These are phyloP conservation scores for Thelonectria blattea DNA, from an alignment of 2,329 filamentous ascomycete species.

Conservation along the genomic window DNA sequence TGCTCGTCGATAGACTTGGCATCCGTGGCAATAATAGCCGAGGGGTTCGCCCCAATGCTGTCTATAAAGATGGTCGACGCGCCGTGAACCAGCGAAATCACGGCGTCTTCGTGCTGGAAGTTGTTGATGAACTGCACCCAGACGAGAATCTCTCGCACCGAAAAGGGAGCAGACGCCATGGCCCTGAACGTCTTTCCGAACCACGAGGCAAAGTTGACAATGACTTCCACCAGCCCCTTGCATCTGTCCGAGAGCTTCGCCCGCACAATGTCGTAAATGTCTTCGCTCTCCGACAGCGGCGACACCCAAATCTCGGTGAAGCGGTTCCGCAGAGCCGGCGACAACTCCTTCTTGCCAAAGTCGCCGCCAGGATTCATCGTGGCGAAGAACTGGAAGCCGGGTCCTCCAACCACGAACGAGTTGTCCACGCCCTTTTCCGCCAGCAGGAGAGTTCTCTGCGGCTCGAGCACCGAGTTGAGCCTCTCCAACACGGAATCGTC, in stretches of 20 bases:
- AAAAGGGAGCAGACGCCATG: constrained; percentile 76
- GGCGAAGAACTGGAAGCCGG: constrained; percentile 93
- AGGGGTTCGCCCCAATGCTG: constrained; percentile 92
- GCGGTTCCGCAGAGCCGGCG: constrained; percentile 90
- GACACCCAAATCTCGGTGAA: constrained; percentile 99
- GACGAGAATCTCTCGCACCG: constrained; percentile 87
- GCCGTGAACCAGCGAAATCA: constrained; percentile 72
- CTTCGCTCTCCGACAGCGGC: constrained; percentile 80
- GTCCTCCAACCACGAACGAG: constrained; percentile 75
- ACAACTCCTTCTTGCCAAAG: constrained; percentile 97
- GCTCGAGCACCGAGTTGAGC: constrained; percentile 94
- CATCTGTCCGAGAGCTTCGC: constrained; percentile 70
- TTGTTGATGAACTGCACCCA: constrained; percentile 94
- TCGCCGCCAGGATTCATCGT: constrained; percentile 99
- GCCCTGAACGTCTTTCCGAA: constrained; percentile 85
- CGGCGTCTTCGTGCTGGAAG: constrained; percentile 54
- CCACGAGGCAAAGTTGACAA: constrained; percentile 91
- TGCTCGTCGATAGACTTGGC: constrained; percentile 73
- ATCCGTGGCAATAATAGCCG: constrained; percentile 79
- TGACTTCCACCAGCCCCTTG: constrained; percentile 65
- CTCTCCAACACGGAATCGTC: constrained; percentile 97
- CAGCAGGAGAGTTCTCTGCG: constrained; percentile 81
- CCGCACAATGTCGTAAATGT: constrained; percentile 85
- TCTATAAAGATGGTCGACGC: constrained; percentile 96
- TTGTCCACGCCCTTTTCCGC: constrained; percentile 92